Evolutionary conservation across 2,329 filamentous ascomycete genomes (phyloP).

Genomic region (Cercospora sp.): DNA sequence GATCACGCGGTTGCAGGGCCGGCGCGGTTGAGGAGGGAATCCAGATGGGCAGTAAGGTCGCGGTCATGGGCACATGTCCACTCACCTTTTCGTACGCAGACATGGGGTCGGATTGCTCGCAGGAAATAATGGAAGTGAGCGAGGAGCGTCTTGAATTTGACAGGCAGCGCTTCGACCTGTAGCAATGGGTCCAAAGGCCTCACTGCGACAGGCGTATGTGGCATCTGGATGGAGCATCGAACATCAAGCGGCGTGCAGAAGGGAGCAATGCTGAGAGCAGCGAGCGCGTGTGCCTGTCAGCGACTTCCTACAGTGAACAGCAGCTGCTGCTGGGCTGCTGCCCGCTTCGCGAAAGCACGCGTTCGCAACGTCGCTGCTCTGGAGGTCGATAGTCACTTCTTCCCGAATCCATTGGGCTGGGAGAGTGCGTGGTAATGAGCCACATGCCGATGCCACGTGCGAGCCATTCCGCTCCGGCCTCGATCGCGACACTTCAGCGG

Average conservation of each 20-base stretch:
- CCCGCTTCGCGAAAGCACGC: not conserved
- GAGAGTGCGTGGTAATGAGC: not conserved
- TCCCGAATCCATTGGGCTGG: not conserved
- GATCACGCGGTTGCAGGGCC: not conserved
- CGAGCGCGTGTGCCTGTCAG: not conserved
- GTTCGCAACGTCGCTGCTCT: not conserved
- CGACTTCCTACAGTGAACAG: not conserved
- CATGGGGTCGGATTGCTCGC: constrained; percentile 16
- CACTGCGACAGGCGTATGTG: constrained; percentile 1
- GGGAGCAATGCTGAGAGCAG: not conserved
- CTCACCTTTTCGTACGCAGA: constrained; percentile 29
- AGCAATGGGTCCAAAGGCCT: constrained; percentile 7
- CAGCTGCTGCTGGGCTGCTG: not conserved
- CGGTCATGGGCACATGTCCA: not conserved
- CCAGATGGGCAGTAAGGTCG: not conserved
- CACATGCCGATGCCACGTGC: constrained; percentile 1
- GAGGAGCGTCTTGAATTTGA: not conserved
- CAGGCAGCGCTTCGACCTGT: constrained; percentile 1
- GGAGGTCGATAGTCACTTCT: not conserved
- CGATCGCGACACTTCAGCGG: not conserved
- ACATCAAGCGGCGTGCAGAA: not conserved
- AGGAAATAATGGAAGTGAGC: constrained; percentile 5
- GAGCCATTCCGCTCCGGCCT: not conserved
- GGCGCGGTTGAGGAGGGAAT: not conserved
- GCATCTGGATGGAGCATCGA: not conserved